Percentiles rank a stretch among this genome's conserved stretches.
Conservation (phyloP, 768 basidiomycete species). For the Xerocomellus dryophilus region DNA sequence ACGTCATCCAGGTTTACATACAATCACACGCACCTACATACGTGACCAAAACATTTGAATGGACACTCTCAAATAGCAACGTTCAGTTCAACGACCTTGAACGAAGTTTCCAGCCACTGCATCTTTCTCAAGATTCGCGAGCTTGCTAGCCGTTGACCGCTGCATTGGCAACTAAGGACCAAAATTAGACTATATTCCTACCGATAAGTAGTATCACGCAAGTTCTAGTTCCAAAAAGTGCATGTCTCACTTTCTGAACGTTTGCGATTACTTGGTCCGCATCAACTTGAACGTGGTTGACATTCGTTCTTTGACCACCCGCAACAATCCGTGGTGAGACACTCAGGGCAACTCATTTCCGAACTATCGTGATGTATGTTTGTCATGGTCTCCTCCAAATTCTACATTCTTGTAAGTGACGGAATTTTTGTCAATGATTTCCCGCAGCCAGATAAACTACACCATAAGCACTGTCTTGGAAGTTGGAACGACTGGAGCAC, state of each 20-base stretch:
- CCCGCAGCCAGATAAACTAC: not conserved
- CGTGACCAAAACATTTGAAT: too few species aligned
- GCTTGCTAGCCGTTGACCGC: not conserved
- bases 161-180: not conserved
- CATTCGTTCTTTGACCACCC: not conserved
- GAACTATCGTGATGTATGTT: not conserved
- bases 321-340: conserved; percentile 16
- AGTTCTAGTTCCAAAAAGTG: not conserved
- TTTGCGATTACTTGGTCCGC: not conserved
- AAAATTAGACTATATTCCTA: conserved; percentile 1
- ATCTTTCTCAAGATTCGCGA: not conserved
- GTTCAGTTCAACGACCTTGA: not conserved
- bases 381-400: not conserved
- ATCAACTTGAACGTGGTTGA: not conserved
- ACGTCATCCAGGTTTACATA: too few species aligned
- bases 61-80: not conserved
- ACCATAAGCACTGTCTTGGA: not conserved
- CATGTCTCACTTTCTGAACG: conserved; percentile 21
- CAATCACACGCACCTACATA: too few species aligned
- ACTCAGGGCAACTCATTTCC: conserved; percentile 8
- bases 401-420: conserved; percentile 4
- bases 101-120: not conserved
- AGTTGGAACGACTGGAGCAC: not conserved
- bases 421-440: not conserved
- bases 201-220: conserved; percentile 10